These are phyloP conservation scores for Cystobasidium sp. DNA, from an alignment of 1,284 basidiomycete genomes.

Conservation along the genomic window DNA sequence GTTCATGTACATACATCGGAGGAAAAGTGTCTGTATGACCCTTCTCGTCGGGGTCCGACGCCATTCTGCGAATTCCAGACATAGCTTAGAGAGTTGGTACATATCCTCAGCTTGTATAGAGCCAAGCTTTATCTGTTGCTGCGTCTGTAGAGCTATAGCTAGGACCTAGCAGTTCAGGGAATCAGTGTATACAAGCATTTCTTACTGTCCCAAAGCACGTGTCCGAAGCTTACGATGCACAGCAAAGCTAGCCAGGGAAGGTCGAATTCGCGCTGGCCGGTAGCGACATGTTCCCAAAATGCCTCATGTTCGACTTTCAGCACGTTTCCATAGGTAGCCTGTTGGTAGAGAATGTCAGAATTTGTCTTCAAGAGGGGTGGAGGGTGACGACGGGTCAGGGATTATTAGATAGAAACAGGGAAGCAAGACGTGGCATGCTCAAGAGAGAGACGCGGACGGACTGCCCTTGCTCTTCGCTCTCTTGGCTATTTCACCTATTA, in stretches of 20 bases:
- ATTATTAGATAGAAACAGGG: neutral
- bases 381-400: neutral
- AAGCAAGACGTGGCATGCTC: neutral
- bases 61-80: constrained; percentile 30
- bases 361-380: neutral
- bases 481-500: too few relatives aligned
- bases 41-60: constrained; percentile 8
- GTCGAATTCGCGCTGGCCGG: constrained; percentile 23
- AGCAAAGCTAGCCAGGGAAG: constrained; percentile 22
- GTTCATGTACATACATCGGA: constrained; percentile 13
- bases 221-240: constrained; percentile 7
- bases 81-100: constrained; percentile 24
- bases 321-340: neutral
- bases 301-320: constrained; percentile 17
- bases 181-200: neutral
- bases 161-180: neutral
- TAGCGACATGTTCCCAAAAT: constrained; percentile 18
- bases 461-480: too few relatives aligned
- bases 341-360: neutral
- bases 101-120: constrained; percentile 17
- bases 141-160: constrained; percentile 21
- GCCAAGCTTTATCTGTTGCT: constrained; percentile 12
- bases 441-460: too few relatives aligned
- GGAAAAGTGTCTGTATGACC: constrained; percentile 9
- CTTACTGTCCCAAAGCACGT: neutral